Conservation (phyloP, 768 basidiomycete species). For the Suillus spraguei region DNA sequence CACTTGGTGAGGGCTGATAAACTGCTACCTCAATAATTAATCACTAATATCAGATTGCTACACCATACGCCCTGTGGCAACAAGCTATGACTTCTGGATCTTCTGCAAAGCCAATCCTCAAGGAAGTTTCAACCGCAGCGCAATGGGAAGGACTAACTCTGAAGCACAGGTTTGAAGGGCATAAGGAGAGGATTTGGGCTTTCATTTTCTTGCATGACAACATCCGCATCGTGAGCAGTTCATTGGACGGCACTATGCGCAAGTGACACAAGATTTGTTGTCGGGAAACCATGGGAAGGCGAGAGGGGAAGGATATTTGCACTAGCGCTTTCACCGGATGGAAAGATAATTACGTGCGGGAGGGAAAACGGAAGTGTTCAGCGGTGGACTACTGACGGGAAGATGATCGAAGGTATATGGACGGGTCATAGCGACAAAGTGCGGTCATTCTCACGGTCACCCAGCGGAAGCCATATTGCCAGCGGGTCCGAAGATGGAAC, state of each 20-base stretch:
- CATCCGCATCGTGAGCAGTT: not conserved
- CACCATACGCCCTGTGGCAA: not conserved
- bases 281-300: not conserved
- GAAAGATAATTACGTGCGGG: not conserved
- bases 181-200: not conserved
- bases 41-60: not conserved
- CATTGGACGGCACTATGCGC: not conserved
- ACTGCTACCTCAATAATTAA: not conserved
- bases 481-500: not conserved
- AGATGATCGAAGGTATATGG: not conserved
- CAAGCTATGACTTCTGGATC: not conserved
- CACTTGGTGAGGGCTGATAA: not conserved
- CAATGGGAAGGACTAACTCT: not conserved
- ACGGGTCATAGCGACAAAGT: not conserved
- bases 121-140: not conserved
- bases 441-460: not conserved
- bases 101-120: not conserved
- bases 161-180: not conserved
- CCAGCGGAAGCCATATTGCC: not conserved
- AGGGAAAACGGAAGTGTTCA: not conserved
- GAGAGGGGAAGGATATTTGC: not conserved
- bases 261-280: constrained; percentile 1
- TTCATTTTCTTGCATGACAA: not conserved
- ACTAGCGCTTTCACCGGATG: constrained; percentile 2
- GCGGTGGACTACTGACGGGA: not conserved